Evolutionary conservation across 495 filamentous ascomycete genomes (phyloP).

Genomic region (Trichoderma asperelloides): DNA sequence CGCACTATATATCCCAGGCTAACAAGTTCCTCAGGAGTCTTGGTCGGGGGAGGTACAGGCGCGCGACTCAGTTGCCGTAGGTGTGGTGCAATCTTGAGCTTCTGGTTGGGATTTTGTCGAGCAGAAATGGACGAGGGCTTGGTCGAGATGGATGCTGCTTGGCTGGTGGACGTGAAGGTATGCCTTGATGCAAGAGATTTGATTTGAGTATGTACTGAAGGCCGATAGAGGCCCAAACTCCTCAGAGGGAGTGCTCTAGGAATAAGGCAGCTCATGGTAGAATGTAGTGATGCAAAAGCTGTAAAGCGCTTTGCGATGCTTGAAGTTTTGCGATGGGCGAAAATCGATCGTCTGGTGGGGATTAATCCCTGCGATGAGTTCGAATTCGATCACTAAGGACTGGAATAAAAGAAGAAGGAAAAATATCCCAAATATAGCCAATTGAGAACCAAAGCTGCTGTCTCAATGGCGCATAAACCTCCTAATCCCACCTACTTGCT

Average conservation of each 20-base stretch:
- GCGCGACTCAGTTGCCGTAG: not conserved
- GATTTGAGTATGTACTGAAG: not conserved
- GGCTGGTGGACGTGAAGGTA: not conserved
- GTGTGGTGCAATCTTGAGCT: not conserved
- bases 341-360: not conserved
- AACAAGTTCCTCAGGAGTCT: not conserved
- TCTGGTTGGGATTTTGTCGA: constrained; percentile 7
- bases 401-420: not conserved
- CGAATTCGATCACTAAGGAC: not conserved
- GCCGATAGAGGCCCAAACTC: not conserved
- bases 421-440: not conserved
- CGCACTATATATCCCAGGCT: constrained; percentile 55
- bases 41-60: constrained; percentile 3
- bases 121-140: not conserved
- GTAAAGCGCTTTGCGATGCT: not conserved
- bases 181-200: not conserved
- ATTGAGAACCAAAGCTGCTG: not conserved
- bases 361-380: not conserved
- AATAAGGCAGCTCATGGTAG: not conserved
- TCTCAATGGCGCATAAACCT: not conserved
- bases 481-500: not conserved
- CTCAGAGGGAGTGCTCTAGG: not conserved
- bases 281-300: not conserved
- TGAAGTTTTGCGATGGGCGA: not conserved
- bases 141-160: not conserved